phyloP scores from a whole-genome alignment of 257 asterid species.

The Solanum arcanum region DNA sequence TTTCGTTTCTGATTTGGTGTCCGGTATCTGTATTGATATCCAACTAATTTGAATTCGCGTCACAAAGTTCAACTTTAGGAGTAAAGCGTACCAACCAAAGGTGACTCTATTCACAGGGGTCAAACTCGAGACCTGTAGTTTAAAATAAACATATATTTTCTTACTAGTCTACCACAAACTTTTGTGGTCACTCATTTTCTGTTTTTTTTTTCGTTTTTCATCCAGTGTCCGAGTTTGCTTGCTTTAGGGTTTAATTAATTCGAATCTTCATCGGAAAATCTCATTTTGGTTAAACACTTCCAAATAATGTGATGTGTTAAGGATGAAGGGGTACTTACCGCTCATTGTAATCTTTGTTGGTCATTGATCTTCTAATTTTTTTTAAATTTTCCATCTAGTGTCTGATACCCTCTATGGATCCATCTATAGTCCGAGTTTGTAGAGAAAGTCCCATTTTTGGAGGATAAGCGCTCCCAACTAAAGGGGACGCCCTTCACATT shows the following conservation, averaged over 20 bases:
- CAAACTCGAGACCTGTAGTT: background rate
- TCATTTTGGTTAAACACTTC: background rate
- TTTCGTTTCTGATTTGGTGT: background rate
- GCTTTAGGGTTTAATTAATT: background rate
- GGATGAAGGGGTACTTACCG: background rate
- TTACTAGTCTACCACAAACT: background rate
- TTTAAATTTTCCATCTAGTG: background rate
- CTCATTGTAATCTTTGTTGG: background rate
- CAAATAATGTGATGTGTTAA: background rate
- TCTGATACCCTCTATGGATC: rapidly evolving
- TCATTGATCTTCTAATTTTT: background rate
- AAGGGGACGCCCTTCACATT: rapidly evolving
- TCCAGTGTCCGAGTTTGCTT: background rate
- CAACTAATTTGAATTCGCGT: background rate
- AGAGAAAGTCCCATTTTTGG: rapidly evolving
- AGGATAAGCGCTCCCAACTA: background rate
- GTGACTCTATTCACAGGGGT: background rate
- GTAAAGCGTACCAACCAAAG: background rate
- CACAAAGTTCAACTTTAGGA: background rate
- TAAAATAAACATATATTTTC: background rate
- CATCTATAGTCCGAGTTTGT: rapidly evolving
- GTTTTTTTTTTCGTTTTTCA: background rate
- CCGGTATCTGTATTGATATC: background rate
- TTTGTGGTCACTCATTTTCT: background rate
- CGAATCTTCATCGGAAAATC: background rate